phyloP scores from a whole-genome alignment of 2,329 filamentous ascomycete species.

The Penicillium sp. region DNA sequence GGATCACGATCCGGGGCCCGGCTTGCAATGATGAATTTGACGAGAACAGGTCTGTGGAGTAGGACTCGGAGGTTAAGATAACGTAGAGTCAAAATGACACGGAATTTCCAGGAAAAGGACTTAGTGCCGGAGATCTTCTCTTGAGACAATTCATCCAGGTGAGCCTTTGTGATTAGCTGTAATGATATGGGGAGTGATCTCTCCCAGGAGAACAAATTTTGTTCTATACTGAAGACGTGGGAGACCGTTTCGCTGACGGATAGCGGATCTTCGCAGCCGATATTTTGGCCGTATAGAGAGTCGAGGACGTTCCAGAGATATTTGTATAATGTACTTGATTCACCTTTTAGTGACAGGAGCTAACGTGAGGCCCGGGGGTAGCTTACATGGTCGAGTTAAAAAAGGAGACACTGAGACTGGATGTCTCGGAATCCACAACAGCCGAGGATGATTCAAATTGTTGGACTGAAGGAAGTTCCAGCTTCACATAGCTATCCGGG shows the following conservation, averaged over 20 bases:
- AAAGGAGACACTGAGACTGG: slow-evolving; percentile 14
- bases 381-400: slow-evolving; percentile 28
- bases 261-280: slow-evolving; percentile 35
- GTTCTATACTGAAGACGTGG: slow-evolving; percentile 32
- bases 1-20: slow-evolving; percentile 10
- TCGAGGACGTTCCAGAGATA: slow-evolving; percentile 40
- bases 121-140: slow-evolving; percentile 1
- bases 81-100: slow-evolving; percentile 47
- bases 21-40: slow-evolving; percentile 36
- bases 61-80: slow-evolving; percentile 46
- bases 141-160: not conserved
- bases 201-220: slow-evolving; percentile 19
- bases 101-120: slow-evolving; percentile 32
- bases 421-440: slow-evolving; percentile 11
- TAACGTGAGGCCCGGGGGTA: not conserved
- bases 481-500: slow-evolving; percentile 45
- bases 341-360: not conserved
- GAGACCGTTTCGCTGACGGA: slow-evolving; percentile 32
- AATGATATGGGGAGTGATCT: slow-evolving; percentile 10
- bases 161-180: slow-evolving; percentile 3
- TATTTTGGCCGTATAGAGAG: slow-evolving; percentile 46
- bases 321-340: slow-evolving; percentile 30
- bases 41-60: slow-evolving; percentile 44
- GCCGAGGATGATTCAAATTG: slow-evolving; percentile 9
- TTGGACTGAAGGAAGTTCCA: slow-evolving; percentile 34